Evolutionary conservation across 1,284 basidiomycete species (phyloP).

Genomic region (Trametes hirsuta): DNA sequence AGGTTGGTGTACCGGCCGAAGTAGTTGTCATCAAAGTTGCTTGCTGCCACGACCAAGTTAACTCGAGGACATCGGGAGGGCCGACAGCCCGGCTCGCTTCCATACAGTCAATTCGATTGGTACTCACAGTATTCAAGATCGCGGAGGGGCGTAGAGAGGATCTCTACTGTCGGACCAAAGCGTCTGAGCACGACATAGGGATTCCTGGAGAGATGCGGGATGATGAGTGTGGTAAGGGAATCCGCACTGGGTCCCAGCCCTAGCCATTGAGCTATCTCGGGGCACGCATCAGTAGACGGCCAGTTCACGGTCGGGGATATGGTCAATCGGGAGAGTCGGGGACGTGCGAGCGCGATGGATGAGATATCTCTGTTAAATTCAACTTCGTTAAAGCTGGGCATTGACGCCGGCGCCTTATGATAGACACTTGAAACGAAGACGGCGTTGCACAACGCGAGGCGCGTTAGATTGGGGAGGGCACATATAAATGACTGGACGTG

Average conservation of each 20-base stretch:
- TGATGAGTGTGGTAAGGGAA: constrained; percentile 5
- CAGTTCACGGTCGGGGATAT: neutral
- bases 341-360: neutral
- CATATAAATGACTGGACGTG: constrained; percentile 5
- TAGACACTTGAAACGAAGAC: neutral
- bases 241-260: neutral
- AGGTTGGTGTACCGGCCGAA: constrained; percentile 3
- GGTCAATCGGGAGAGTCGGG: neutral
- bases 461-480: neutral
- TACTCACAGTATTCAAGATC: too few species aligned
- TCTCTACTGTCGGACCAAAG: constrained; percentile 9
- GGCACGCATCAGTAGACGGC: neutral
- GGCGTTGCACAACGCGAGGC: neutral
- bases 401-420: too few species aligned
- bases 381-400: too few species aligned
- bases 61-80: neutral
- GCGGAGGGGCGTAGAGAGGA: constrained; percentile 3
- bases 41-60: neutral
- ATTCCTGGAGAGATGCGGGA: neutral
- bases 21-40: neutral
- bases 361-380: too few species aligned
- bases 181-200: constrained; percentile 1
- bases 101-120: too few species aligned
- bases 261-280: constrained; percentile 7
- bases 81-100: neutral